A percentile compares a stretch with the other conserved stretches of the same genome.
Evolutionary conservation across 208 protist genomes (phyloP).

Genomic region (Trypanosoma lewisi): DNA sequence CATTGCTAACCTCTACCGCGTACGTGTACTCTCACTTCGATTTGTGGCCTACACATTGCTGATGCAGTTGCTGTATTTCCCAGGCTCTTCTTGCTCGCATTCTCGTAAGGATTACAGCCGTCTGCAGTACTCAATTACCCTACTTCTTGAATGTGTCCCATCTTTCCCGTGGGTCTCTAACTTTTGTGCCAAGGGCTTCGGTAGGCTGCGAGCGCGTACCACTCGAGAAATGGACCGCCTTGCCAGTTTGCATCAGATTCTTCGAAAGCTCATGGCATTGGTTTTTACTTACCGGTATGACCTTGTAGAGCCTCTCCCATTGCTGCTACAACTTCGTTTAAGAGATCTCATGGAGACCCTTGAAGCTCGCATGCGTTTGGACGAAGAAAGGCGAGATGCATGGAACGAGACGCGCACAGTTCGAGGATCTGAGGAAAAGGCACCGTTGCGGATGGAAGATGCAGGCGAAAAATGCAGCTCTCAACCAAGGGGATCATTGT

Average conservation of each 20-base stretch:
- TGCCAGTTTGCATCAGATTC: slow-evolving; percentile 15
- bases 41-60: slow-evolving; percentile 14
- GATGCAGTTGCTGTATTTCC: slow-evolving; percentile 19
- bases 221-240: slow-evolving; percentile 4
- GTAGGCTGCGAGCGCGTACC: background rate
- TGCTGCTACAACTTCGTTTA: slow-evolving; percentile 13
- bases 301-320: slow-evolving; percentile 7
- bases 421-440: background rate
- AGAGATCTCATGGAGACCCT: slow-evolving; percentile 6
- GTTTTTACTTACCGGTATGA: slow-evolving; percentile 16
- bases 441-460: too few relatives aligned
- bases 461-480: background rate
- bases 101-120: slow-evolving; percentile 10
- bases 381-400: background rate
- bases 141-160: slow-evolving; percentile 8
- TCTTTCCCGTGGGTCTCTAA: slow-evolving; percentile 12
- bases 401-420: background rate
- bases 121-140: slow-evolving; percentile 14
- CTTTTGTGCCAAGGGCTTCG: background rate
- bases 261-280: slow-evolving; percentile 21
- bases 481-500: background rate
- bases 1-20: slow-evolving; percentile 17
- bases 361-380: background rate
- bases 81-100: background rate
- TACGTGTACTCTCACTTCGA: slow-evolving; percentile 22